Conservation (phyloP, 2,329 filamentous ascomycete species). For the Monosporascus cannonballus region DNA sequence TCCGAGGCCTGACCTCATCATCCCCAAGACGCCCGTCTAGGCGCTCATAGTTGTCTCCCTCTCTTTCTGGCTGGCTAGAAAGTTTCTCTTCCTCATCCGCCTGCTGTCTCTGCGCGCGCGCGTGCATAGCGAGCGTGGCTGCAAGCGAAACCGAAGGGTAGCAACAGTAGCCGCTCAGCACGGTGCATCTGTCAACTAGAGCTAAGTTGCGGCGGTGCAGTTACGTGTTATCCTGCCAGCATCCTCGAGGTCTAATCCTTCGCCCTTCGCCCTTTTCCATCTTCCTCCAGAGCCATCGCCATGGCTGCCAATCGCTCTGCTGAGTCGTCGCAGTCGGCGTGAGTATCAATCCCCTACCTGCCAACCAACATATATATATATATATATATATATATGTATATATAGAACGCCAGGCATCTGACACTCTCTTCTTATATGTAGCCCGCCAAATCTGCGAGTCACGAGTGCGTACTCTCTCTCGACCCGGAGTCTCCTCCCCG, state of each 20-base stretch:
- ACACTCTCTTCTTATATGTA: constrained; percentile 24
- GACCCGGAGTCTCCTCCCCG: constrained; percentile 2
- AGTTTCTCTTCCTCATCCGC: background rate
- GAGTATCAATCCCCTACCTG: background rate
- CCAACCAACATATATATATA: background rate
- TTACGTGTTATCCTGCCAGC: background rate
- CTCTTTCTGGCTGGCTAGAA: background rate
- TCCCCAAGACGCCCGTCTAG: background rate
- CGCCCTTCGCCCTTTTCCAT: background rate
- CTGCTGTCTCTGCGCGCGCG: background rate
- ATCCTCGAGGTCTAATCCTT: background rate
- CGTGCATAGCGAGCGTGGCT: background rate
- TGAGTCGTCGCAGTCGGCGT: background rate
- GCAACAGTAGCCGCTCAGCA: background rate
- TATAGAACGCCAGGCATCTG: background rate
- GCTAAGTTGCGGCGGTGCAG: too few species aligned
- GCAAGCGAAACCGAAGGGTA: background rate
- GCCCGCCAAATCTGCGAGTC: constrained; percentile 82
- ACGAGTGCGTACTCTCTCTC: constrained; percentile 61
- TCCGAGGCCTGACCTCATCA: background rate
- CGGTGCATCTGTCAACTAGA: too few species aligned
- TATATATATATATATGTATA: background rate
- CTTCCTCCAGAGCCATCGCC: background rate
- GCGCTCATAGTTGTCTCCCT: background rate
- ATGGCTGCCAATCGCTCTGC: background rate